Evolutionary conservation across 129 eudicot genomes (phyloP).

Genomic region (carrot (Daucus carota)): DNA sequence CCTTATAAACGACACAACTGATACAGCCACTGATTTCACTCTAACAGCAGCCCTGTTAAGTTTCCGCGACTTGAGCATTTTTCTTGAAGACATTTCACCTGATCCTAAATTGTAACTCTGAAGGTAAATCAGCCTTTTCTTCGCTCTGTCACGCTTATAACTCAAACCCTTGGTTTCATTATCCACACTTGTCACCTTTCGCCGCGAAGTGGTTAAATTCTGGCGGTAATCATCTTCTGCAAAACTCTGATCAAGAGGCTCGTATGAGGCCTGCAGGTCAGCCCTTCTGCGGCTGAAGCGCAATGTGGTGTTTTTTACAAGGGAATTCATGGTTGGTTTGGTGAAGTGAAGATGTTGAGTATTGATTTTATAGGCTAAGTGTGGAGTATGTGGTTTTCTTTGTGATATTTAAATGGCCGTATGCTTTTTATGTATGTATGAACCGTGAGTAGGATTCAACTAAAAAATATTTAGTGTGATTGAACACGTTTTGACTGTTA

Average conservation of each 20-base stretch:
- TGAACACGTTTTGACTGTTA: conserved; percentile 11
- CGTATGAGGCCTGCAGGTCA: conserved; percentile 19
- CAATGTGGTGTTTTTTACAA: conserved; percentile 31
- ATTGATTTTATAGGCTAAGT: not conserved
- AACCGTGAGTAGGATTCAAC: not conserved
- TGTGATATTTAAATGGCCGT: not conserved
- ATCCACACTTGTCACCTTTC: conserved; percentile 19
- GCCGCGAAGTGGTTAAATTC: conserved; percentile 26
- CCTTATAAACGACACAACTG: conserved; percentile 39
- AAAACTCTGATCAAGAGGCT: conserved; percentile 21
- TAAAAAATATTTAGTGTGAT: conserved; percentile 3
- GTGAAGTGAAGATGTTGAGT: not conserved
- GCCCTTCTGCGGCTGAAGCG: conserved; percentile 31
- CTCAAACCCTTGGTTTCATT: conserved; percentile 1
- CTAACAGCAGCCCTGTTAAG: conserved; percentile 37
- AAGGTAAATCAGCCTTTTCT: conserved; percentile 49
- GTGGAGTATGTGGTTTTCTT: not conserved
- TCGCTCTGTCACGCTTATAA: conserved; percentile 45
- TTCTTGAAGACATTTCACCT: conserved; percentile 17
- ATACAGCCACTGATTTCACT: conserved; percentile 39
- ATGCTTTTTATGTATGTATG: not conserved
- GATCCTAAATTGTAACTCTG: conserved; percentile 49
- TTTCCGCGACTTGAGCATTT: conserved; percentile 17
- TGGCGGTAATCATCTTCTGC: conserved; percentile 5
- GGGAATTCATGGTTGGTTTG: conserved; percentile 5